Base-by-base conservation (phyloP, 78 protist genomes). In the Tieghemostelium lacteum region DNA sequence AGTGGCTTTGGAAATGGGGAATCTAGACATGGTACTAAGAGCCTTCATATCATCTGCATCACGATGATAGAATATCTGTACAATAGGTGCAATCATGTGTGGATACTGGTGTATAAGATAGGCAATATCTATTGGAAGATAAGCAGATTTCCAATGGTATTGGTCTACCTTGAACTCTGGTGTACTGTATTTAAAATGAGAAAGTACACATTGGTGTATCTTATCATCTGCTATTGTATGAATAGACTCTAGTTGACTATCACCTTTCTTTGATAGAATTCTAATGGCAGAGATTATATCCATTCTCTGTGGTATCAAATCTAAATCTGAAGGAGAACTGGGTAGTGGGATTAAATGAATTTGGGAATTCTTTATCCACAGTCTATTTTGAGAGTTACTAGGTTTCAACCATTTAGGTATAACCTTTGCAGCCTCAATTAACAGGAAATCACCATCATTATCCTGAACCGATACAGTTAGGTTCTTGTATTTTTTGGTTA, bases 401-500 rank as follows among this genome's bases (percentile, higher is more conserved):
- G 96, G 95, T 37, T 86, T 58, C 24, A 93, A 24, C 96, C 96
- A 95, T 39, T 39, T 66, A 1, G 95, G 96, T 33, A 94, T 26
- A 42, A 33, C 22, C 4, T 33, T 31, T 16, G 94, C 96, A 0
- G 94, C 39, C 52, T 95, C 97, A 16, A 95, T 94, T 45, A 95
- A 92, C n/a, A 95, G 45, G n/a, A 95, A 94, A 52, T 95, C 88
- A 19, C 97, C 97, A 87, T 95, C 97, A 50, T 73, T 83, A 33
- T 83, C 91, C 31, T 37, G 39, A 16, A 83, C 39, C 5, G 78
- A 45, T 16, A 83, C 12, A 24, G 67, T 42, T 19, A 88, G 39
- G 26, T 70, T 3, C 29, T 12, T 63, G 22, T 45, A 93, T 22
- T 37, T 26, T 40, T 33, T 16, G 1, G 96, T 45, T 54, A 95